Evolutionary conservation across 208 protist species (phyloP), one percentile per base, ranked within the genome.

Genomic region (Wallacemonas sp.): DNA sequence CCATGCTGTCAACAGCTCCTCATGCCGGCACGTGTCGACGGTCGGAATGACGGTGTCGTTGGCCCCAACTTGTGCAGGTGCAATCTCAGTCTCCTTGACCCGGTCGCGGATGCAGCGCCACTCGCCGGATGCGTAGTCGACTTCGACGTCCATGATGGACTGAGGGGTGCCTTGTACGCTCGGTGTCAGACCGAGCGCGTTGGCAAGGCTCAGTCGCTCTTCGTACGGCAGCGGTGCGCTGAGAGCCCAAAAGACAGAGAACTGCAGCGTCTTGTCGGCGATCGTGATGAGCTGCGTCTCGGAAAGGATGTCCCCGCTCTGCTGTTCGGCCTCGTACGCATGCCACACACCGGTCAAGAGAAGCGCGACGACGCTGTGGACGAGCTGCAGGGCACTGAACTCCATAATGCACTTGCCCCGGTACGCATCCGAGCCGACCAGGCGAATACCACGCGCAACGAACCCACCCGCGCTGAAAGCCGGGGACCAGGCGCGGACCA

Each of bases 11-110:
- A 99, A 70, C 5, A 99, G 75, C 34, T 96, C 90, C 70, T 99
- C 93, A 72, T 99, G 98, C 5, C 98, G 88, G 31, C 90, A 93
- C 14, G 99, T 99, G 78, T 99, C 99, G 12, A 99, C 82, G 8
- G 99, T 99, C 17, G 97, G 90, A 59, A 99, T 98, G 15, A 99
- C 91, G 1, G 96, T 93, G 77, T 99, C 96, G 68, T 93, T 90
- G 19, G 82, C 79, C 1, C 88, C 82, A 5, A 99, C 87, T 65
- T 97, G 86, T 70, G 98, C 88, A 12, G 96, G 84, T 33, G 91
- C 81, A 36, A 99, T 82, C 9, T 96, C 86, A 9, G 93, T 90
- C 47, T 74, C 59, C 60, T 84, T 70, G 39, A 98, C 93, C 26
- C 84, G 80, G 21, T 88, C 64, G 45, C 82, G 80, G 60, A 93